phyloP scores from a whole-genome alignment of 257 asterid species.

The Coffea eugenioides region DNA sequence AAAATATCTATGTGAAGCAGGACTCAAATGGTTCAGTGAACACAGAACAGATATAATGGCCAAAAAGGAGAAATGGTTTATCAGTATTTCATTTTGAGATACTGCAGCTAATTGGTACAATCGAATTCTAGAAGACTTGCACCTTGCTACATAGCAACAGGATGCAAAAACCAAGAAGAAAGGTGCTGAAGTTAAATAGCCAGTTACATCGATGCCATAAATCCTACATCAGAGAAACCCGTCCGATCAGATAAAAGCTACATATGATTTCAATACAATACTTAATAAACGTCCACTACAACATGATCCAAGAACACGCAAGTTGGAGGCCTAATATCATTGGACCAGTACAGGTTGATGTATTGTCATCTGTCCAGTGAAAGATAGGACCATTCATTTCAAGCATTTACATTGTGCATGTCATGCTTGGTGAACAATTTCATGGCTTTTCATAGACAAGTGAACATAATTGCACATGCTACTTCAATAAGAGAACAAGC shows the following conservation, averaged over 20 bases:
- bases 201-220: neutral
- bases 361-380: too few species aligned
- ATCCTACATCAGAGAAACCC: neutral
- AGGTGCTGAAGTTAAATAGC: neutral
- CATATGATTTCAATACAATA: neutral
- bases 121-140: neutral
- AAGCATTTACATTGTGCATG: neutral
- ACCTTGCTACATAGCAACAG: neutral
- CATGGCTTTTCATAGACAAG: neutral
- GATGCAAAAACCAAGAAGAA: neutral
- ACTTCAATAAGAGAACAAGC: neutral
- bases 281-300: neutral
- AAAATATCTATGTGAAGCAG: neutral
- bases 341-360: neutral
- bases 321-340: neutral
- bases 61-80: neutral
- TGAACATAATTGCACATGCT: neutral
- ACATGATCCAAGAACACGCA: neutral
- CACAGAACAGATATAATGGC: neutral
- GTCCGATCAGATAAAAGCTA: neutral
- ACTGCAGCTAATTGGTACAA: neutral
- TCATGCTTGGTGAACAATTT: neutral
- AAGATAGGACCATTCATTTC: neutral
- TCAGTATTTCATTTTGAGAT: neutral
- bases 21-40: neutral